Evolutionary conservation across 495 filamentous ascomycete species (phyloP).

Genomic region (Penicillium argentinense): DNA sequence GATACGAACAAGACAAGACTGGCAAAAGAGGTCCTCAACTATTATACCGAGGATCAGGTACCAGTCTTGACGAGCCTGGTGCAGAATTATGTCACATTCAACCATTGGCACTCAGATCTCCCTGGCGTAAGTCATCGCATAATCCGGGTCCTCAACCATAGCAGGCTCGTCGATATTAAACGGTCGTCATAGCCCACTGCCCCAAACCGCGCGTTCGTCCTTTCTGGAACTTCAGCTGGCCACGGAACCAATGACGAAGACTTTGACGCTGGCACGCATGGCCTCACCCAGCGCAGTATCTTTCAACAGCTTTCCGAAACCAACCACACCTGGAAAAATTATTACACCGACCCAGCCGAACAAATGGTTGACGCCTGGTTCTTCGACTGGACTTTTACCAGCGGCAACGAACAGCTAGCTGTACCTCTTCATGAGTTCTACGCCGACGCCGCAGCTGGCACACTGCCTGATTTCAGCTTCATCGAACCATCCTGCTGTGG

Average conservation of each 20-base stretch:
- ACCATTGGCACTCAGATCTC: constrained; percentile 50
- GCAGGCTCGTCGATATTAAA: no score
- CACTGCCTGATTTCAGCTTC: constrained; percentile 46
- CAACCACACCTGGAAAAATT: constrained; percentile 49
- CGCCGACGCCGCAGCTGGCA: constrained; percentile 35
- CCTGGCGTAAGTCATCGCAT: constrained; percentile 38
- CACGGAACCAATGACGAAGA: constrained; percentile 47
- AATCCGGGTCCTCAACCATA: background rate
- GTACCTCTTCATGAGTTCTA: constrained; percentile 36
- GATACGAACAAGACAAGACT: constrained; percentile 31
- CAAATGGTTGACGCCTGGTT: constrained; percentile 35
- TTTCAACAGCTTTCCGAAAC: constrained; percentile 49
- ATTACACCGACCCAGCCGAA: constrained; percentile 33
- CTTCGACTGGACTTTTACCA: constrained; percentile 43
- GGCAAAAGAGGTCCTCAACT: constrained; percentile 46
- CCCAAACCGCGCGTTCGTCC: constrained; percentile 46
- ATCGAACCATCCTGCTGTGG: constrained; percentile 54
- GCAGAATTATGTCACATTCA: constrained; percentile 50
- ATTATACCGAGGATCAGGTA: constrained; percentile 48
- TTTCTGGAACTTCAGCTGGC: constrained; percentile 47
- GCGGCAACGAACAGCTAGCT: constrained; percentile 29
- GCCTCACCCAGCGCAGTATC: constrained; percentile 41
- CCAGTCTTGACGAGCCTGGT: constrained; percentile 44
- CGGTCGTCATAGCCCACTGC: constrained; percentile 35
- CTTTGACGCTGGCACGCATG: constrained; percentile 34